Evolutionary conservation across 169 alveolate genomes (phyloP).

Genomic region (Ichthyophthirius multifiliis): DNA sequence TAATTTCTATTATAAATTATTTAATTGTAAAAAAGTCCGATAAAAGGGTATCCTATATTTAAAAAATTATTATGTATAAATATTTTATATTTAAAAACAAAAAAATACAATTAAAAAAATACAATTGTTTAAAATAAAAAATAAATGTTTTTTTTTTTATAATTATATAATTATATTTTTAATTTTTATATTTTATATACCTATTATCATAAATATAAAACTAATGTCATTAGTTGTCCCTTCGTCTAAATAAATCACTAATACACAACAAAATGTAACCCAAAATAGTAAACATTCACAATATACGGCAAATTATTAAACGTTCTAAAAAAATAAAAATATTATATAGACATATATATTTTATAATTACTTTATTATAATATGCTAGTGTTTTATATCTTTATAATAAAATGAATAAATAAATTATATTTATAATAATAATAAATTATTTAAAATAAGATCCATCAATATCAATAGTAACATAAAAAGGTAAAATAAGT

Average conservation of each 20-base stretch:
- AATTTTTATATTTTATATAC: background rate
- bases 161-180: no score
- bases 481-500: slow-evolving; percentile 5
- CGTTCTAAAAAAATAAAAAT: background rate
- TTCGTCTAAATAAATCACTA: slow-evolving; percentile 13
- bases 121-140: background rate
- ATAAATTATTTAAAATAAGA: background rate
- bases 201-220: background rate
- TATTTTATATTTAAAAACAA: no score
- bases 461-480: slow-evolving; percentile 18
- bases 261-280: background rate
- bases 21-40: background rate
- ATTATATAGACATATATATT: background rate
- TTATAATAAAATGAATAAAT: slow-evolving; percentile 2
- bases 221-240: slow-evolving; percentile 22
- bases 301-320: background rate
- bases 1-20: background rate
- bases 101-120: background rate
- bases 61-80: no score
- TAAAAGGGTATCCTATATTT: background rate
- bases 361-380: background rate
- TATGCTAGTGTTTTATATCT: slow-evolving; percentile 12
- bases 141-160: no score
- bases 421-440: background rate
- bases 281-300: slow-evolving; percentile 13